Percentiles rank a stretch among this genome's conserved stretches.
phyloP scores from a whole-genome alignment of 2,329 filamentous ascomycete genomes.

The Phaeosphaeriaceae sp. region DNA sequence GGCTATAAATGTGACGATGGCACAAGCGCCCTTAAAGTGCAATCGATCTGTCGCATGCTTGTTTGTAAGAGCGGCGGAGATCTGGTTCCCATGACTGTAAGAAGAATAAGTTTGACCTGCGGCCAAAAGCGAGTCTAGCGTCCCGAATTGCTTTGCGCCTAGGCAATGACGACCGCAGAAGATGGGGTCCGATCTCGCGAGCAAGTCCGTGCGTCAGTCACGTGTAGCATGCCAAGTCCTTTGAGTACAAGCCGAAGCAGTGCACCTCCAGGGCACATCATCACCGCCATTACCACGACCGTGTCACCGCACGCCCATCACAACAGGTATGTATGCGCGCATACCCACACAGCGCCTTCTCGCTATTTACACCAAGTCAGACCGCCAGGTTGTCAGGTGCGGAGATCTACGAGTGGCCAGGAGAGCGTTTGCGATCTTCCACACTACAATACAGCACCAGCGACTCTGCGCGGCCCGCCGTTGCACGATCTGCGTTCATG shows the following conservation, averaged over 20 bases:
- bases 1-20: conserved; percentile 14
- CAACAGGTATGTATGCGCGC: conserved; percentile 13
- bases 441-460: not conserved
- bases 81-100: conserved; percentile 24
- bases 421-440: not conserved
- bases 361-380: conserved; percentile 11
- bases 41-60: conserved; percentile 27
- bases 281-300: conserved; percentile 8
- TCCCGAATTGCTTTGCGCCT: not conserved
- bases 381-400: not conserved
- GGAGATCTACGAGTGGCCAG: not conserved
- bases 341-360: not conserved
- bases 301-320: not conserved
- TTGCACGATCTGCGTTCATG: not conserved
- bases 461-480: not conserved
- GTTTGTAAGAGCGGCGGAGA: conserved; percentile 5
- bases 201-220: conserved; percentile 4
- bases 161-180: conserved; percentile 9
- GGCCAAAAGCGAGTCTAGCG: conserved; percentile 17
- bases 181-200: not conserved
- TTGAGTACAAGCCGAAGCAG: not conserved
- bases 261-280: conserved; percentile 6
- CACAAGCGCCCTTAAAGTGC: conserved; percentile 16
- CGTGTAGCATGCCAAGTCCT: not conserved
- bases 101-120: conserved; percentile 24